These are phyloP conservation scores for Maudiozyma turicensis DNA, from an alignment of 805 yeast genomes.

Conservation along the genomic window DNA sequence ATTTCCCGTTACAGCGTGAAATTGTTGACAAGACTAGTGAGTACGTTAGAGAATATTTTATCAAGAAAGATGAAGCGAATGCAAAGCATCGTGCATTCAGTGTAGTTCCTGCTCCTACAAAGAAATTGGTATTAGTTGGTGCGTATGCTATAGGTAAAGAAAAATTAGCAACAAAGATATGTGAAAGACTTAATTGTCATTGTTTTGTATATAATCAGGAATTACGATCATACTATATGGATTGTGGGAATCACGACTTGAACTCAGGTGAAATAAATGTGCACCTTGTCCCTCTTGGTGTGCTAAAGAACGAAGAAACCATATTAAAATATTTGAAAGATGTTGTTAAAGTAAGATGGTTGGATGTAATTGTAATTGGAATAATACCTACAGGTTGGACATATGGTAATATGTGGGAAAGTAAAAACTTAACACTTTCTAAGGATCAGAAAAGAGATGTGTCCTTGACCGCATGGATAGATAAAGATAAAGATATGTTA, in stretches of 20 bases:
- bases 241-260: background rate
- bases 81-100: background rate
- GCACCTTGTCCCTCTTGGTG: slow-evolving; percentile 65
- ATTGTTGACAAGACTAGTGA: slow-evolving; percentile 55
- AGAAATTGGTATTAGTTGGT: slow-evolving; percentile 46
- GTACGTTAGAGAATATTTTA: slow-evolving; percentile 31
- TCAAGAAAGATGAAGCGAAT: background rate
- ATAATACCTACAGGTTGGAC: slow-evolving; percentile 91
- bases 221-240: slow-evolving; percentile 4
- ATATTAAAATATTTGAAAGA: slow-evolving; percentile 22
- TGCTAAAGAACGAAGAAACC: slow-evolving; percentile 32
- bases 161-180: slow-evolving; percentile 60
- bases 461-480: slow-evolving; percentile 6
- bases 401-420: slow-evolving; percentile 29
- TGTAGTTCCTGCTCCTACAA: slow-evolving; percentile 2
- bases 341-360: slow-evolving; percentile 5
- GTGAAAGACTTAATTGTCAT: slow-evolving; percentile 41
- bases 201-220: slow-evolving; percentile 32
- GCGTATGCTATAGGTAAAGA: slow-evolving; percentile 93
- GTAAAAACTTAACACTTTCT: slow-evolving; percentile 6
- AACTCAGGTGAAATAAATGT: slow-evolving; percentile 26
- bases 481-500: slow-evolving; percentile 7
- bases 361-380: slow-evolving; percentile 42
- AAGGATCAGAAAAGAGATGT: slow-evolving; percentile 12
- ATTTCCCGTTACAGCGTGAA: slow-evolving; percentile 66